phyloP scores from a whole-genome alignment of 1,139 yeast genomes.

The Protomyces inouyei region DNA sequence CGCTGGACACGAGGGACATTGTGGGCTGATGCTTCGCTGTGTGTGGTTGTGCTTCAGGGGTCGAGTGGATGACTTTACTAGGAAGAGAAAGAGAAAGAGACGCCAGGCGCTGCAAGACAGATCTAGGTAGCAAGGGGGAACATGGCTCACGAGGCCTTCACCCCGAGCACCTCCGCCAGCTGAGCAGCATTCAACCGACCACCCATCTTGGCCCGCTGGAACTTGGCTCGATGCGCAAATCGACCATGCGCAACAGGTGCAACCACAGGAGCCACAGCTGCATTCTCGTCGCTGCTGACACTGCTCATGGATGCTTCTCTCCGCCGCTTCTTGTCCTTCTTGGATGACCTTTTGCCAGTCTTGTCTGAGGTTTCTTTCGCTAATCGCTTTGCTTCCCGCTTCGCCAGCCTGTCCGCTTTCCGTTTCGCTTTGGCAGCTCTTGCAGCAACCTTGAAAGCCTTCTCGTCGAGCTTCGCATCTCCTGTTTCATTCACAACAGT shows the following conservation, averaged over 20 bases:
- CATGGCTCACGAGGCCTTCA: slow-evolving; percentile 11
- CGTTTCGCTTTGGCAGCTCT: slow-evolving; percentile 9
- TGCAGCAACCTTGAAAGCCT: slow-evolving; percentile 4
- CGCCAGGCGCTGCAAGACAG: not conserved
- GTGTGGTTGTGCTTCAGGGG: not conserved
- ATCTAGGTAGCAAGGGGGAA: not conserved
- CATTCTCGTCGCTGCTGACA: not conserved
- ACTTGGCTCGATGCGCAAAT: slow-evolving; percentile 28
- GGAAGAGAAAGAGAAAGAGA: not conserved
- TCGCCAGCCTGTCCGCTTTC: slow-evolving; percentile 9
- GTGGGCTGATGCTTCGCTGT: not conserved
- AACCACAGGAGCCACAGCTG: not conserved
- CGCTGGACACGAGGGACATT: not conserved
- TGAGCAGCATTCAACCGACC: slow-evolving; percentile 14
- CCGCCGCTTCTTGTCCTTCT: not conserved
- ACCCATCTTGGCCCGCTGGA: slow-evolving; percentile 23
- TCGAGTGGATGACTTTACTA: not conserved
- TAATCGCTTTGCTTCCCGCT: slow-evolving; percentile 3
- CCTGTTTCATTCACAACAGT: not conserved
- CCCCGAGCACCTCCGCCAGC: slow-evolving; percentile 25
- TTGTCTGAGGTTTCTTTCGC: not conserved
- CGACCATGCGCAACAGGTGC: slow-evolving; percentile 1
- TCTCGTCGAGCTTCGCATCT: not conserved
- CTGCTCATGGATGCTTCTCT: not conserved
- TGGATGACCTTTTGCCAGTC: not conserved